Evolutionary conservation across 2,329 filamentous ascomycete species (phyloP).

Genomic region (Claviceps digitariae): DNA sequence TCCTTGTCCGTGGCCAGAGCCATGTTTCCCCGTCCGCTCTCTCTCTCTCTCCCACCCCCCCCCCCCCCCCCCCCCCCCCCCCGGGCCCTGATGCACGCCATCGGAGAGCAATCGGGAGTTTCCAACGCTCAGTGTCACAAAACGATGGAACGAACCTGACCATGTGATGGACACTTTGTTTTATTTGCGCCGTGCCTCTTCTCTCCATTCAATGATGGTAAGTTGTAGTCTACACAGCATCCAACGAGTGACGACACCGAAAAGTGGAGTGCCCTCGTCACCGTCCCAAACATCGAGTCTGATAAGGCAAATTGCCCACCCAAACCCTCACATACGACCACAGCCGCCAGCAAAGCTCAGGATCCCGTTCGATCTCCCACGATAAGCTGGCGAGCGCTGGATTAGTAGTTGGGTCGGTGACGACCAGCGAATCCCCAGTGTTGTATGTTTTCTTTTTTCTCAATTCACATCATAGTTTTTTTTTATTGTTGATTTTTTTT

Average conservation of each 20-base stretch:
- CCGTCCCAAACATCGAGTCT: not conserved
- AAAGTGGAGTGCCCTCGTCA: not conserved
- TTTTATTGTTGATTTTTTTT: not conserved
- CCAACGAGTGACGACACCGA: not conserved
- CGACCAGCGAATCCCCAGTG: conserved; percentile 3
- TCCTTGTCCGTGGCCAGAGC: no score
- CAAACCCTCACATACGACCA: not conserved
- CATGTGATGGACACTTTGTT: no score
- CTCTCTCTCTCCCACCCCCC: no score
- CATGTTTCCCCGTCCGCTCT: no score
- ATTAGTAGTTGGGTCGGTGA: conserved; percentile 3
- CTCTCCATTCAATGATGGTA: no score
- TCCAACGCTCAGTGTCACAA: no score
- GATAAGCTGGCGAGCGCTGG: conserved; percentile 2
- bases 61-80: no score
- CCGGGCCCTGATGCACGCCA: no score
- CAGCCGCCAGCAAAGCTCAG: not conserved
- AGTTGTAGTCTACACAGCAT: no score
- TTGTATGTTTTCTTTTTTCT: conserved; percentile 1
- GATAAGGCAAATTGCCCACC: not conserved
- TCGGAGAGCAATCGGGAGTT: no score
- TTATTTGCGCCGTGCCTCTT: no score
- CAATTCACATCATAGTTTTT: not conserved
- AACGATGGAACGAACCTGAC: no score
- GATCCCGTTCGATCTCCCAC: conserved; percentile 3